Base-by-base conservation (phyloP, 2,329 filamentous ascomycete genomes). In the Calonectria naviculata region DNA sequence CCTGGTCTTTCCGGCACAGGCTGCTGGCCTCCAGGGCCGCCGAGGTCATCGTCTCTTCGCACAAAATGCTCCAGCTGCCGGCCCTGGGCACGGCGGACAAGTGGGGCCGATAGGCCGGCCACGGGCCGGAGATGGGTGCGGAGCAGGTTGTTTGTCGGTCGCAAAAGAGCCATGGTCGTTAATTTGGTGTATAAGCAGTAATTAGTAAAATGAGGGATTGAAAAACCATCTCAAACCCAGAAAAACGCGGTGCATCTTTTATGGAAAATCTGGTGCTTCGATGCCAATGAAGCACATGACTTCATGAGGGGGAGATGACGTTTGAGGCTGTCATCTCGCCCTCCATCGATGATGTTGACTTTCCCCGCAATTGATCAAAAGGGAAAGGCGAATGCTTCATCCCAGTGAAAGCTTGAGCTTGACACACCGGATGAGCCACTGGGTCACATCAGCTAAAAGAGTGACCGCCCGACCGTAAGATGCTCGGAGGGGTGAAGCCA, bases 11-110 rank as follows among this genome's bases (percentile, higher is more conserved):
- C 13, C 1, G 82, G 79, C 1, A 73, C 71, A 3, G 77, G 74
- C 67, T 79, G 68, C n/a, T 83, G 82, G 38, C 81, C 82, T n/a
- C 77, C 79, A 1, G 81, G 81, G 2, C 82, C 81, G 21, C 82
- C 81, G 17, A 83, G 74, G 19, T 79, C 78, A 7, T 72, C 78
- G 10, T 72, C 65, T 13, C 61, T 67, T 24, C 67, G 44, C n/a
- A 58, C 61, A 28, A 29, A 44, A 60, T 63, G 46, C 26, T 75
- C 73, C 28, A 66, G 41, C 47, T 36, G 47, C n/a, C 74, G 73
- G 54, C 65, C 26, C 49, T 79, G 76, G 61, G 60, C 19, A 4
- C 44, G 70, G 8, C 73, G 75, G 72, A 75, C 69, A 36, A 78
- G 73, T 70, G 75, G 73, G 71, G 76, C 73, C 67, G 71, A 44